phyloP scores from a whole-genome alignment of 1,284 basidiomycete species.

The Fistulinella cinereoalba region DNA sequence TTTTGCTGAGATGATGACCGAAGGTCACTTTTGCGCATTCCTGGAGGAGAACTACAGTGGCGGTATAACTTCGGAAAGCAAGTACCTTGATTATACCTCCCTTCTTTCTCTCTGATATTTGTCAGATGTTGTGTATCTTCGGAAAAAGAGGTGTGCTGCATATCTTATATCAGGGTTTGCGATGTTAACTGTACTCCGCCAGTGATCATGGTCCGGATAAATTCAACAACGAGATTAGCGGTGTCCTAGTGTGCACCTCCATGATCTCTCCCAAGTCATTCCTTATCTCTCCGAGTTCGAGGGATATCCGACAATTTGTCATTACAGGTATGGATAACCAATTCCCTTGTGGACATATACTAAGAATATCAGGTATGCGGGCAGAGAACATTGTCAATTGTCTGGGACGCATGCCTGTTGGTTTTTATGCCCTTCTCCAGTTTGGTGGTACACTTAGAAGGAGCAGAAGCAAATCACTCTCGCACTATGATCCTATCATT shows the following conservation, averaged over 20 bases:
- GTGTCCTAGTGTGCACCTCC: too few relatives aligned
- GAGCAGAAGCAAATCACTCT: not conserved
- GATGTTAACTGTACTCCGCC: too few relatives aligned
- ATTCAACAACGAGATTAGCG: too few relatives aligned
- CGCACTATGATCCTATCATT: not conserved
- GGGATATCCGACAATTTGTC: not conserved
- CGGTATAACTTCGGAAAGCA: not conserved
- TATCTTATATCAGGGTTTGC: not conserved
- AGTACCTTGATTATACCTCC: not conserved
- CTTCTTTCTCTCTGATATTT: not conserved
- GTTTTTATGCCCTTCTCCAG: not conserved
- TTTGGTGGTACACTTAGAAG: not conserved
- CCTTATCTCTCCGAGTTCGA: too few relatives aligned
- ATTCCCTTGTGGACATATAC: not conserved
- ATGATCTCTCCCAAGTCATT: too few relatives aligned
- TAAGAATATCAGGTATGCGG: not conserved
- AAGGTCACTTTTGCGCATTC: not conserved
- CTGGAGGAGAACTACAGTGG: not conserved
- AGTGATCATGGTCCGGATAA: too few relatives aligned
- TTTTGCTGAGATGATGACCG: not conserved
- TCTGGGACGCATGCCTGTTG: not conserved
- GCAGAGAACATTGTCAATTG: not conserved
- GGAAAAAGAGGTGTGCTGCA: not conserved
- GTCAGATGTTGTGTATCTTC: not conserved
- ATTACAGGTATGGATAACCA: not conserved